Evolutionary conservation across 106 monocot genomes (phyloP).

Genomic region (Platanthera guangdongensis): DNA sequence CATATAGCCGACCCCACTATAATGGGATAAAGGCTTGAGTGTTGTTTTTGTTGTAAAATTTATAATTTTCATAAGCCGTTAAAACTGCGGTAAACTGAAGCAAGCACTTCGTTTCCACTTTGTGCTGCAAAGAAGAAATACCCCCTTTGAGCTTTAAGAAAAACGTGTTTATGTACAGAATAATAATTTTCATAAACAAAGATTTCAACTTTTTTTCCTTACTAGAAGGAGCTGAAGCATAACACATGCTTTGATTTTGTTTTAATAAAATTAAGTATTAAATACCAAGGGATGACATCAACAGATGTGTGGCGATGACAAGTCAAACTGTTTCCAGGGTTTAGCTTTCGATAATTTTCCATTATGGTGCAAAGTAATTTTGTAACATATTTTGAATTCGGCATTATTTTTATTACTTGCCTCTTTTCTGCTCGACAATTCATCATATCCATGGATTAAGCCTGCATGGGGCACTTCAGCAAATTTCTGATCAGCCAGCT

Average conservation of each 20-base stretch:
- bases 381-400: background rate
- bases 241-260: background rate
- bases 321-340: background rate
- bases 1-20: too few relatives aligned
- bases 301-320: background rate
- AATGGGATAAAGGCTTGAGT: too few relatives aligned
- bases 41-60: too few relatives aligned
- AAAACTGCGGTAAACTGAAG: too few relatives aligned
- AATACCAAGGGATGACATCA: background rate
- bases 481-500: conserved; percentile 41
- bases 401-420: conserved; percentile 10
- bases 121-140: too few relatives aligned
- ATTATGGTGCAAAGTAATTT: background rate
- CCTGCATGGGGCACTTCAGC: conserved; percentile 21
- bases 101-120: too few relatives aligned
- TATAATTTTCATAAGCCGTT: too few relatives aligned
- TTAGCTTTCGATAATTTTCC: background rate
- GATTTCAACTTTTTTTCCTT: background rate
- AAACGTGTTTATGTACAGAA: background rate
- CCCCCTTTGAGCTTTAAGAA: background rate
- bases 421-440: conserved; percentile 25
- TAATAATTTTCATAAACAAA: background rate
- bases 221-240: background rate
- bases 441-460: conserved; percentile 3
- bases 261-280: background rate